Evolutionary conservation across 352 stramenopile species (phyloP).

Genomic region (Blastocystis sp.): DNA sequence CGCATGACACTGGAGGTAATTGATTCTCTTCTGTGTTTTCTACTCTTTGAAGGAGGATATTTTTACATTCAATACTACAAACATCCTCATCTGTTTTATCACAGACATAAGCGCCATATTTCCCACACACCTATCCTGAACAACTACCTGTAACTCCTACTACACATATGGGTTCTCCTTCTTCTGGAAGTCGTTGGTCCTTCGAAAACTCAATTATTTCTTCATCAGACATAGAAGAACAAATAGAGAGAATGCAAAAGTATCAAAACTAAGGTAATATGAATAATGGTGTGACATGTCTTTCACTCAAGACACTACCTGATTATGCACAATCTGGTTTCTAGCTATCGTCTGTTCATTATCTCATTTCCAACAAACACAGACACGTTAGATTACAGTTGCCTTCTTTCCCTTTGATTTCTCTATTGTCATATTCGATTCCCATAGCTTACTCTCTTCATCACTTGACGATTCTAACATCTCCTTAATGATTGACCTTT

Average conservation of each 20-base stretch:
- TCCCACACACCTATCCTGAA: slow-evolving; percentile 68
- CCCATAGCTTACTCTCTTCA: not conserved
- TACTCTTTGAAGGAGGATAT: not conserved
- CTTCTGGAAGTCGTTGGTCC: slow-evolving; percentile 18
- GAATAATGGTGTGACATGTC: too few species aligned
- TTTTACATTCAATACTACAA: slow-evolving; percentile 73
- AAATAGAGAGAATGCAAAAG: too few species aligned
- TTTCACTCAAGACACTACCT: too few species aligned
- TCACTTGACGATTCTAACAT: not conserved
- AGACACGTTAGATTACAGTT: not conserved
- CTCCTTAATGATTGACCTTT: slow-evolving; percentile 69
- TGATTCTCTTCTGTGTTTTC: not conserved
- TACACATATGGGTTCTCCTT: slow-evolving; percentile 42
- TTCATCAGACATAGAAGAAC: slow-evolving; percentile 33
- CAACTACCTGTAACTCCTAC: not conserved
- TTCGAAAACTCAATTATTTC: slow-evolving; percentile 40
- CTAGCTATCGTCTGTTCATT: too few species aligned
- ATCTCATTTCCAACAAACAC: too few species aligned
- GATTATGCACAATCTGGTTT: too few species aligned
- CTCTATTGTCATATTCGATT: not conserved
- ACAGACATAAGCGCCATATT: slow-evolving; percentile 75
- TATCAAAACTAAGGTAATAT: too few species aligned
- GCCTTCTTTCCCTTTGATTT: not conserved
- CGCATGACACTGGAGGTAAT: not conserved
- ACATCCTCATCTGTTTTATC: slow-evolving; percentile 76